These are phyloP conservation scores for Musa acuminata DNA, from an alignment of 176 grass and related monocot genomes.

Conservation along the genomic window DNA sequence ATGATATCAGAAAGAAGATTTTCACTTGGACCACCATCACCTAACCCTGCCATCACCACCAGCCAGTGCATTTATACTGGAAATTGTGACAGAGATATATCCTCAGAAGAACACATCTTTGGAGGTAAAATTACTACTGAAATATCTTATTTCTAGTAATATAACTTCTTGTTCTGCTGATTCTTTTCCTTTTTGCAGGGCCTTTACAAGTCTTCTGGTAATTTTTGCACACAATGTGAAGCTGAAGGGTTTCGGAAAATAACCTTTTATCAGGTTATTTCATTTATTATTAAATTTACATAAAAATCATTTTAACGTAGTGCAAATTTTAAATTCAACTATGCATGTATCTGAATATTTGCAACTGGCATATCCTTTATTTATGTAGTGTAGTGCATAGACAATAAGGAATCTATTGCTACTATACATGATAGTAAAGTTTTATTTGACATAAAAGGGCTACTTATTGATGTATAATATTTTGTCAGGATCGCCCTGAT, in stretches of 20 bases:
- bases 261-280: conserved; percentile 87
- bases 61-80: conserved; percentile 55
- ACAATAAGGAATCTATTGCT: background rate
- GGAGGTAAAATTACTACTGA: conserved; percentile 55
- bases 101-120: conserved; percentile 95
- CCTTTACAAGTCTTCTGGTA: conserved; percentile 78
- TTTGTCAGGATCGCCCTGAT: conserved; percentile 77
- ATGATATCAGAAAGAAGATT: conserved; percentile 57
- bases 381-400: background rate
- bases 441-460: background rate
- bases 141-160: conserved; percentile 9
- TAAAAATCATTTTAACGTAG: background rate
- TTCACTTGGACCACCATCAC: conserved; percentile 49
- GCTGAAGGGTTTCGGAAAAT: conserved; percentile 98
- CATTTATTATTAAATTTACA: conserved; percentile 2
- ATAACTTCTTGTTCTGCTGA: background rate
- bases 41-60: conserved; percentile 58
- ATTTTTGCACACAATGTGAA: conserved; percentile 98
- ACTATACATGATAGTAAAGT: background rate
- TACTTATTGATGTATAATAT: conserved; percentile 18
- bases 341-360: background rate
- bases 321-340: too few relatives aligned
- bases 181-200: conserved; percentile 45
- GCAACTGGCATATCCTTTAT: background rate
- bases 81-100: conserved; percentile 87